These are phyloP conservation scores for Olyra latifolia DNA, from an alignment of 176 grass and related monocot genomes.

Conservation along the genomic window DNA sequence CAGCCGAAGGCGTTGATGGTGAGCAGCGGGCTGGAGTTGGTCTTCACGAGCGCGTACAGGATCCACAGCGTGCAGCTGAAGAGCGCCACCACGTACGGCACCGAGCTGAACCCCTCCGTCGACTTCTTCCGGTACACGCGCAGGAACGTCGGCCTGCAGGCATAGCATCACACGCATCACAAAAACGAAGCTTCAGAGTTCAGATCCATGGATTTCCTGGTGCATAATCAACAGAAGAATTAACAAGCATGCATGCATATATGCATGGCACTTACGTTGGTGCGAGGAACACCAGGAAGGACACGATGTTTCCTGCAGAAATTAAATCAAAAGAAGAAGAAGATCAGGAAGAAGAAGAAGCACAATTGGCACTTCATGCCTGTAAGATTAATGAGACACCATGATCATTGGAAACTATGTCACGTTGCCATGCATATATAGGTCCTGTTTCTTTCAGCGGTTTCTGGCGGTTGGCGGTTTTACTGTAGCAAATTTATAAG, in stretches of 20 bases:
- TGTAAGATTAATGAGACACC: not conserved
- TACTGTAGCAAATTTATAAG: too few relatives aligned
- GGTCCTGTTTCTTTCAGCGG: too few relatives aligned
- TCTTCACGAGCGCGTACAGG: constrained; percentile 74
- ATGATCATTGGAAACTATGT: not conserved
- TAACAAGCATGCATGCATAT: too few relatives aligned
- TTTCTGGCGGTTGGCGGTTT: too few relatives aligned
- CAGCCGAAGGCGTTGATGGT: constrained; percentile 83
- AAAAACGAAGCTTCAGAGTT: not conserved
- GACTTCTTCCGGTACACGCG: constrained; percentile 68
- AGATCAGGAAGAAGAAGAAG: not conserved
- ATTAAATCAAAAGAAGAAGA: not conserved
- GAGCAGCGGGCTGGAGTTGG: constrained; percentile 65
- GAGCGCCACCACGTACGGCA: constrained; percentile 83
- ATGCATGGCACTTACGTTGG: too few relatives aligned
- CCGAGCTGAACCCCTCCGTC: constrained; percentile 77
- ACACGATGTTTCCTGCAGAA: constrained; percentile 76
- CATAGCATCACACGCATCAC: not conserved
- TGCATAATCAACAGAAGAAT: too few relatives aligned
- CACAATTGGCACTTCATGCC: not conserved
- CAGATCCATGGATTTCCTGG: not conserved
- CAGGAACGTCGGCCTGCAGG: constrained; percentile 64
- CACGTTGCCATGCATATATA: not conserved
- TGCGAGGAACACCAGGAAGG: constrained; percentile 85
- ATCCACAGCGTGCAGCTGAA: constrained; percentile 95